Base-by-base conservation (phyloP, 768 basidiomycete genomes). In the Xerocomellus intermedius region DNA sequence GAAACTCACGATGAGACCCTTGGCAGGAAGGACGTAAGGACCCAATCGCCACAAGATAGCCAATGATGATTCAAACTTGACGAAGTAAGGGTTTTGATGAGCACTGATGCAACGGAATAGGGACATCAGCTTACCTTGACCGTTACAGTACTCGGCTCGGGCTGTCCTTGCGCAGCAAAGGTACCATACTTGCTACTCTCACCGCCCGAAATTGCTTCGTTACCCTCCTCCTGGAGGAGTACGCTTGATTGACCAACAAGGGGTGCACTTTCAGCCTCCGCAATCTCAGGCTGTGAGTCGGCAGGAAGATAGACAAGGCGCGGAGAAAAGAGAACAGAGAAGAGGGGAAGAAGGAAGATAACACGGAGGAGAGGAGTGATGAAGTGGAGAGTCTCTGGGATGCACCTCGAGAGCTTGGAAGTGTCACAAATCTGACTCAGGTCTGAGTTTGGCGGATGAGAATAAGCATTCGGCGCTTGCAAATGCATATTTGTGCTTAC, bases 121-220 rank as follows among this genome's bases (percentile, higher is more conserved):
- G 12, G 3, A 43, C 3, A 26, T 19, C 2, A 14, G 26, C 64
- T 57, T 17, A 68, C 64, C 54, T 55, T 39, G 24, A n/a, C 26
- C n/a, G 47, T 19, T 2, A 43, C 38, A 17, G 39, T 38, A 16
- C 28, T 30, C 5, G 54, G 50, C 32, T 48, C 46, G 21, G 61
- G 42, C 19, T 62, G 68, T 45, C 33, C 58, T 6, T 44, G 61
- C 16, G 48, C 37, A 12, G 73, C 75, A 77, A 90, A 91, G 13
- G 90, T 91, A 16, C 90, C 90, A 66, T 92, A 92, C 68, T 89
- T 90, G 69, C 75, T 78, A 19, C 49, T 79, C 76, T 46, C 71
- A 63, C 45, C 47, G 0, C 64, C 61, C 1, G 59, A 37, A 69
- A 67, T 55, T 73, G 53, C 74, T 30, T 77, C 72, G 35, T 67